Base-by-base conservation (phyloP, 768 basidiomycete genomes). In the Boletus reticuloceps region DNA sequence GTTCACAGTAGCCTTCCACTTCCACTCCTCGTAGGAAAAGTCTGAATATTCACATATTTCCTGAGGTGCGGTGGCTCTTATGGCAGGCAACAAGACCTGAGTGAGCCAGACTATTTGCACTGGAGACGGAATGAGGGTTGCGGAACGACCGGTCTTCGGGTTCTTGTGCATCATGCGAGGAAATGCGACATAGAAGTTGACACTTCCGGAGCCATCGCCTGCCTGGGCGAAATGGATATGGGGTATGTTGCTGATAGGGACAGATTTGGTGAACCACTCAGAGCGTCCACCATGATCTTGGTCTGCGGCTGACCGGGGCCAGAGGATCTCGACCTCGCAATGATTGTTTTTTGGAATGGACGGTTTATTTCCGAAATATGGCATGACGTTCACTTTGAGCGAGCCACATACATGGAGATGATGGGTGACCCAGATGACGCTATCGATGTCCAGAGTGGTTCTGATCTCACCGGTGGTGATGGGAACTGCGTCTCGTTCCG, bases 321-420 rank as follows among this genome's bases (percentile, higher is more conserved):
- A 32, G 31, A 57, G 56, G 7, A 57, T 50, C 25, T 57, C 56
- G 0, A 57, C 42, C 1, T 53, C 37, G 3, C 42, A 53, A 16
- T 57, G 47, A 14, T 57, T 57, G 38, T 57, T 57, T 14, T 34
- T 57, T 0, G 42, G 38, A 40, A 57, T 57, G 1, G 47, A 43
- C 4, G 50, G 39, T 43, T 47, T 56, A 5, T 42, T 43, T 13
- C 20, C 46, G 19, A 57, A 40, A 17, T 49, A 53, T 11, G 56
- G 56, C 16, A 49, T 27, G 8, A 57, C 16, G 16, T 57, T 45
- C 1, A 53, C 38, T 22, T 50, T 57, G 1, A 57, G 36, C 6
- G 37, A 54, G 1, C 51, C 22, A 20, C 1, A 1, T 3, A 57
- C 42, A 36, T n/a, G 56, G 2, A 57, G 42, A 3, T 36, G 1